Evolutionary conservation across 2,329 filamentous ascomycete species (phyloP), one percentile per base, ranked within the genome.

Genomic region (Neonectria ditissima): DNA sequence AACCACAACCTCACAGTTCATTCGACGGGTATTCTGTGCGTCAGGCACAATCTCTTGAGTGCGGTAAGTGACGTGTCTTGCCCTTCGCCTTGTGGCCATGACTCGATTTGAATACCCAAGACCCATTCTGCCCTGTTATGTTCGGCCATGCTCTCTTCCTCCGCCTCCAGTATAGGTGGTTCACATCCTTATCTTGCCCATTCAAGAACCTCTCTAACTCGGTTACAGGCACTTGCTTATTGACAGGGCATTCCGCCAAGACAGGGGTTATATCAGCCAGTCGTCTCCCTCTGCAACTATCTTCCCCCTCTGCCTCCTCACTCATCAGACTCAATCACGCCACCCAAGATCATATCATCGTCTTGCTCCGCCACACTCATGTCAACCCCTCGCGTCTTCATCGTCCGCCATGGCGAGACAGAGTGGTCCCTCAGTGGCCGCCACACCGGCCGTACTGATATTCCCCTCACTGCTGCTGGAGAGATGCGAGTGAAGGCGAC

Each of bases 401-500:
- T 96, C 70, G 82, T 94, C 77, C 92, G 94, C 72, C 94, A 97
- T 76, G 95, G 94, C 80, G 93, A 97, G 82, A 98, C 94, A 4
- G 93, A 97, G 82, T 98, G 94, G 94, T 97, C 92, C 5, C 88
- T 97, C 51, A 91, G 91, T 70, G 94, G 93, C 59, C 86, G 89
- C 55, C 93, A 97, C 80, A 98, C 95, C 0, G 92, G 94, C 55
- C 85, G 83, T 28, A 92, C 92, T n/a, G 94, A 98, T 74, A 92
- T 98, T 4, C 90, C 93, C 1, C 84, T 97, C 39, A 97, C 94
- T 1, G 81, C 85, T 54, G 91, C 93, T 75, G 95, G 95, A 55
- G 92, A 94, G 82, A 92, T 88, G 77, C 86, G 92, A 64, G 86
- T 94, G 62, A 83, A 81, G 62, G 89, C 91, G 2, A 97, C 95